phyloP scores from a whole-genome alignment of 805 yeast genomes.

The Metschnikowia proteae region DNA sequence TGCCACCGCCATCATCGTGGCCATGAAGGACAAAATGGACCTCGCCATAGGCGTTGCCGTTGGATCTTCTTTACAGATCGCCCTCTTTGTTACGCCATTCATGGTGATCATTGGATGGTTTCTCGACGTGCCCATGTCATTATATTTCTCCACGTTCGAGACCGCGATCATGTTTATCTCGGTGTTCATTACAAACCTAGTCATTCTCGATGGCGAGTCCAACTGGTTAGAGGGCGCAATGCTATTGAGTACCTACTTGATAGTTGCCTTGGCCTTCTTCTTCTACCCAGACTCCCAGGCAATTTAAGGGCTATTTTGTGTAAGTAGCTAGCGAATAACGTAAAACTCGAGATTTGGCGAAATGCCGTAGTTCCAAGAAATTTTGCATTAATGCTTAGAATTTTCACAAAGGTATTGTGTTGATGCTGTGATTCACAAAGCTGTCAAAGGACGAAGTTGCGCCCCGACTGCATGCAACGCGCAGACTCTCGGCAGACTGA shows the following conservation, averaged over 20 bases:
- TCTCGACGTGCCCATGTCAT: conserved; percentile 85
- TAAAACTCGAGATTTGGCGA: not conserved
- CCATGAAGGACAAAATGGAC: conserved; percentile 95
- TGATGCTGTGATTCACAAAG: not conserved
- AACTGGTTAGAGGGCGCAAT: conserved; percentile 97
- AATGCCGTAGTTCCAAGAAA: no score
- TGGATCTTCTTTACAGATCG: conserved; percentile 93
- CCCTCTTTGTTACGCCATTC: conserved; percentile 92
- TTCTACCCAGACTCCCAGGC: conserved; percentile 67
- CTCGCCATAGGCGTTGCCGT: conserved; percentile 95
- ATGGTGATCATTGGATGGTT: conserved; percentile 94
- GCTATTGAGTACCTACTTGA: conserved; percentile 80
- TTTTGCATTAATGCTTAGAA: no score
- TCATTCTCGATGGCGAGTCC: conserved; percentile 89
- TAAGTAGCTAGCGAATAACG: not conserved
- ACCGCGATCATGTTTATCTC: conserved; percentile 88
- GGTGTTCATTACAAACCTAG: conserved; percentile 80
- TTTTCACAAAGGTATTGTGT: no score
- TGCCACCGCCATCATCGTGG: conserved; percentile 93
- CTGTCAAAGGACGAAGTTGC: not conserved
- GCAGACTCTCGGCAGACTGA: not conserved
- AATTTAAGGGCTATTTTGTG: not conserved
- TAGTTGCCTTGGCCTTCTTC: conserved; percentile 86
- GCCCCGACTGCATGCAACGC: not conserved
- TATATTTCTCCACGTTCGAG: conserved; percentile 89